Evolutionary conservation across 768 basidiomycete genomes (phyloP), one percentile per base, ranked within the genome.

Genomic region (Russula brevipes): DNA sequence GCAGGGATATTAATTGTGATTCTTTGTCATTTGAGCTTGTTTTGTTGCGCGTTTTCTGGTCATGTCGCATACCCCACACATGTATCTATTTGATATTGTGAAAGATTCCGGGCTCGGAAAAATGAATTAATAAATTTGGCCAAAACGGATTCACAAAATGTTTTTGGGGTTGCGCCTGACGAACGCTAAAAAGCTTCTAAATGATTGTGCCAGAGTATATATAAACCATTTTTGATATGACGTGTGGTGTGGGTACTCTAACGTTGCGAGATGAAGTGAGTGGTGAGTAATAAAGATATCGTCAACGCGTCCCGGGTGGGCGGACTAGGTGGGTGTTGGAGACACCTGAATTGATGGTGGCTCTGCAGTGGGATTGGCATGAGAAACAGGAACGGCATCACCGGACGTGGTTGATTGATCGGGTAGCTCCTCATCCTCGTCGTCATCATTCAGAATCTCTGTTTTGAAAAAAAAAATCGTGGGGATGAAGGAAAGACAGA

Each of bases 361-460:
- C 14, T 64, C 58, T 50, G 42, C 47, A 42, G 47, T 24, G 5
- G 33, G 2, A 14, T 12, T 12, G 41, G 39, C 46, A 24, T 33
- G 12, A 11, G 57, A 19, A 49, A 53, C 19, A 17, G 56, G 36
- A 36, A 17, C 16, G 24, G 33, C 31, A 35, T 61, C 64, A 41
- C 6, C 57, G 16, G 31, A 8, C 6, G 16, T 2, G 12, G 53
- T 16, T 31, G 47, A 14, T 24, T 38, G 60, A 30, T 45, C 35
- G 16, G 55, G 54, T 31, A 47, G 11, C 5, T 60, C 67, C 31
- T 58, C 67, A 3, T 66, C 67, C 0, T 62, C 64, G 0, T 68
- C 67, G 17, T 68, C 67, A 5, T 67, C 65, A 3, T 46, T 42
- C 65, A 68, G 49, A 5, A 68, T 60, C 54, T 68, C 67, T 68